A percentile compares a stretch with the other conserved stretches of the same genome.
Evolutionary conservation across 1,139 yeast genomes (phyloP).

Genomic region (Meyerozyma carpophila): DNA sequence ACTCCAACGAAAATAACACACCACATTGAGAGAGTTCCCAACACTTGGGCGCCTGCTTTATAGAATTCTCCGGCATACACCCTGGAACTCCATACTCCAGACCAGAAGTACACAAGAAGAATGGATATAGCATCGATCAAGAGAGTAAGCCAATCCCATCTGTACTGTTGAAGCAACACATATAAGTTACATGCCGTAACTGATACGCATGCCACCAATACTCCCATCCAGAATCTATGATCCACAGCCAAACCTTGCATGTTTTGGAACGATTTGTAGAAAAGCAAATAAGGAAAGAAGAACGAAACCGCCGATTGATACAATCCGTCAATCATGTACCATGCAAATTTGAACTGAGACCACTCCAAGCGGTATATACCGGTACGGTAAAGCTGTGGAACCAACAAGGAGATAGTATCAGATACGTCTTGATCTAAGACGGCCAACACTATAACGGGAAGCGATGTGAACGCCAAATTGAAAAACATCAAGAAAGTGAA

Average conservation of each 20-base stretch:
- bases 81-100: constrained; percentile 55
- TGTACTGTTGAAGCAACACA: constrained; percentile 47
- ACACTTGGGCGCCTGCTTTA: constrained; percentile 49
- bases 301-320: constrained; percentile 54
- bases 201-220: constrained; percentile 41
- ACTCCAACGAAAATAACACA: constrained; percentile 44
- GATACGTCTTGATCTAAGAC: constrained; percentile 60
- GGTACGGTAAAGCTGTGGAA: constrained; percentile 53
- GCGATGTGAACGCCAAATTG: constrained; percentile 60
- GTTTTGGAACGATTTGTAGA: constrained; percentile 39
- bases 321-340: constrained; percentile 56
- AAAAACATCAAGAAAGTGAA: constrained; percentile 60
- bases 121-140: constrained; percentile 46
- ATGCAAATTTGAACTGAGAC: constrained; percentile 47
- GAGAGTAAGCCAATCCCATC: constrained; percentile 60
- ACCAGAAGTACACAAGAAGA: constrained; percentile 54
- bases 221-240: constrained; percentile 56
- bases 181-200: constrained; percentile 51
- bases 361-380: constrained; percentile 52
- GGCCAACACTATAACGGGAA: constrained; percentile 56
- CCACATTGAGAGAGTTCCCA: constrained; percentile 53
- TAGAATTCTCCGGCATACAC: constrained; percentile 41
- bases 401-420: constrained; percentile 49
- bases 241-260: constrained; percentile 48
- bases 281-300: constrained; percentile 51